Evolutionary conservation across 2,329 filamentous ascomycete genomes (phyloP), one percentile per base, ranked within the genome.

Genomic region (Westerdykella aurantiaca): DNA sequence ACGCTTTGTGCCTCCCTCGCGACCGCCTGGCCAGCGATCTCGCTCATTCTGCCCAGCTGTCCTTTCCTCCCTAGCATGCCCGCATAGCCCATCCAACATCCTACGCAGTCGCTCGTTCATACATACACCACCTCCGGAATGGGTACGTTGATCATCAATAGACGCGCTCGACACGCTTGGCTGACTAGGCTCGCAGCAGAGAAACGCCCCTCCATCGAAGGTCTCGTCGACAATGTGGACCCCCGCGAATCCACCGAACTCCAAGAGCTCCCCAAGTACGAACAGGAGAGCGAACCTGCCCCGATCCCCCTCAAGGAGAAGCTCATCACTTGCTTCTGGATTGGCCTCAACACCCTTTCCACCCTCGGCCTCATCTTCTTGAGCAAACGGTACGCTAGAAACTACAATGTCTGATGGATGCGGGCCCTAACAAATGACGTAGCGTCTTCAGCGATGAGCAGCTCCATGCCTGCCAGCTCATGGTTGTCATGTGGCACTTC

Each of bases 401-500:
- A 25, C 37, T 6, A 6, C 23, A n/a, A 16, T 31, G 22, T 22
- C 21, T 12, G 37, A 14, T 14, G 18, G 14, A 10, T 18, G n/a
- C 4, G 14, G 14, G 18, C 18, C 31, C 61, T 66, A 46, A 66
- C 54, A 43, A 21, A 34, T 5, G 22, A 31, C n/a, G 39, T 50
- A 73, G 70, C 39, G 69, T 71, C 18, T 70, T 73, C 53, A 66
- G 59, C 53, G 70, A 73, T 50, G 50, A 60, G 34, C 70, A 72
- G 48, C 60, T 73, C 45, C 67, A 69, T 44, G 58, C 62, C 17
- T 71, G 69, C 61, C 71, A 72, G 54, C 66, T 73, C 44, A 67
- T 69, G 51, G 71, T 73, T 37, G 70, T 71, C 14, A 72, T 72
- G 66, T 73, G 69, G 70, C 71, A 73, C 51, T 72, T 72, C 47